Conservation (phyloP, 192 early-diverging fungal species). For the Spizellomyces punctatus region DNA sequence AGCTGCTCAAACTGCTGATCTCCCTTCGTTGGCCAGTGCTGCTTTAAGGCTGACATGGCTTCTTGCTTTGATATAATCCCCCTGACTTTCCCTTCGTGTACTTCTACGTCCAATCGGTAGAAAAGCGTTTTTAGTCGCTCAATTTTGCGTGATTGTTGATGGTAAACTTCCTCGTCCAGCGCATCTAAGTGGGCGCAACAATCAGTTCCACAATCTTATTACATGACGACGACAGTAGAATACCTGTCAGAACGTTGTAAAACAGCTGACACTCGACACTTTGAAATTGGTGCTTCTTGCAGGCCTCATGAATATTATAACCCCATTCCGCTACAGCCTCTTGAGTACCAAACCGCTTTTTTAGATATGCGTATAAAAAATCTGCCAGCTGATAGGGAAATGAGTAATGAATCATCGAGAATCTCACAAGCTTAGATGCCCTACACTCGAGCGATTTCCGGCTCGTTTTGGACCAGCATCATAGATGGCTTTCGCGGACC, state of each 20-base stretch:
- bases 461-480: constrained; percentile 30
- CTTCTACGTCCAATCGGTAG: constrained; percentile 41
- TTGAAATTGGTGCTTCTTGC: constrained; percentile 33
- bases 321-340: constrained; percentile 62
- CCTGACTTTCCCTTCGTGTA: constrained; percentile 35
- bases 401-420: constrained; percentile 16
- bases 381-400: constrained; percentile 40
- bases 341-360: constrained; percentile 60
- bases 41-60: constrained; percentile 19
- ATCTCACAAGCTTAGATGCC: background rate
- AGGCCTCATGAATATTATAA: constrained; percentile 53
- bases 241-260: constrained; percentile 44
- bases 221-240: constrained; percentile 17
- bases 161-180: constrained; percentile 47
- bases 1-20: constrained; percentile 38
- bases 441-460: background rate
- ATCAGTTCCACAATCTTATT: background rate
- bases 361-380: constrained; percentile 57
- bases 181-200: constrained; percentile 12
- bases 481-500: constrained; percentile 55
- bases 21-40: constrained; percentile 45
- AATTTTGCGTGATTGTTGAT: constrained; percentile 38
- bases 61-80: constrained; percentile 40
- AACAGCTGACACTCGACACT: constrained; percentile 48
- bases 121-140: constrained; percentile 45